Evolutionary conservation across 306 rosid genomes (phyloP).

Genomic region (Amphicarpaea edgeworthii): DNA sequence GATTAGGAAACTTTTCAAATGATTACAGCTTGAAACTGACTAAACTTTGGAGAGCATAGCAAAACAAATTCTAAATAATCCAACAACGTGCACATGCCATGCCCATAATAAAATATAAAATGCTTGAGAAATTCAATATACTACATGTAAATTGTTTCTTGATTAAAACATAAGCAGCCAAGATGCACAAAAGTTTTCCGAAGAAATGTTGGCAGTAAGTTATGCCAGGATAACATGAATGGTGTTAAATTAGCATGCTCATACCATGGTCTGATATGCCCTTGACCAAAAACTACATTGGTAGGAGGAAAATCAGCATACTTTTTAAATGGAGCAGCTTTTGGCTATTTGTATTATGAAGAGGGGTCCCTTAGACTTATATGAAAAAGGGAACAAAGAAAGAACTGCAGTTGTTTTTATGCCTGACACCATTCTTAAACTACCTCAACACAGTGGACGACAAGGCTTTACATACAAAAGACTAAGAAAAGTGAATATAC

Average conservation of each 20-base stretch:
- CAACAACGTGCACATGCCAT: no score
- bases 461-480: background rate
- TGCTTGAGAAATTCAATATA: no score
- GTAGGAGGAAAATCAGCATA: background rate
- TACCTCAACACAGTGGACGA: background rate
- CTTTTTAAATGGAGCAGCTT: background rate
- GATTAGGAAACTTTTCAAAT: constrained; percentile 14
- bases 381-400: background rate
- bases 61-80: no score
- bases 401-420: background rate
- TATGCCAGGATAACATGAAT: constrained; percentile 21
- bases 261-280: background rate
- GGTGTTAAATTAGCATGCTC: constrained; percentile 15
- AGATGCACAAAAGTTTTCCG: background rate
- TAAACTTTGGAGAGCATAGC: background rate
- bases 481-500: background rate
- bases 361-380: background rate
- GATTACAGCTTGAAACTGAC: constrained; percentile 10
- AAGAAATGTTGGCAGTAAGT: constrained; percentile 1
- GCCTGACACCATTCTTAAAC: background rate
- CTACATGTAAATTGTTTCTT: background rate
- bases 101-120: no score
- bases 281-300: background rate
- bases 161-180: constrained; percentile 1
- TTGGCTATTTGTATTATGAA: constrained; percentile 6